Evolutionary conservation across 2,329 filamentous ascomycete species (phyloP).

Genomic region (Arthrobotrys sinensis): DNA sequence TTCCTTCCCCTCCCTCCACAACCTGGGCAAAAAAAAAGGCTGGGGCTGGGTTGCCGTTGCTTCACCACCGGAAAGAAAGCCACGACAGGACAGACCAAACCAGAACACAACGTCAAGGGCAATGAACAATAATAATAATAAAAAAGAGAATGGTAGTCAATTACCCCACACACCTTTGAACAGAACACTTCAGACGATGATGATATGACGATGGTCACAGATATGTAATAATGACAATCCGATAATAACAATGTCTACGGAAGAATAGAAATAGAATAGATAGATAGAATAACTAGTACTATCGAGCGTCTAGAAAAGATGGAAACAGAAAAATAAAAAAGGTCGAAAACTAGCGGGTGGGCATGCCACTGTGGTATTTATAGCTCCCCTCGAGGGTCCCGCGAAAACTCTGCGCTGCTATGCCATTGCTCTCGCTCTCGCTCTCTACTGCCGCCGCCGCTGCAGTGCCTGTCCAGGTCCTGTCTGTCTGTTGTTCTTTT

Average conservation of each 20-base stretch:
- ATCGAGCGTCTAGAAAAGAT: constrained; percentile 16
- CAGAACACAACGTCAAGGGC: not conserved
- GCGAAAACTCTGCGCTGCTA: constrained; percentile 22
- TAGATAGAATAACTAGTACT: too few species aligned
- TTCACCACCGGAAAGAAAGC: not conserved
- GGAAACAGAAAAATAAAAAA: constrained; percentile 25
- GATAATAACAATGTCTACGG: constrained; percentile 3
- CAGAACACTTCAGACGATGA: too few species aligned
- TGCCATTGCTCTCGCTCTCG: not conserved
- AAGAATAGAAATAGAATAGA: not conserved
- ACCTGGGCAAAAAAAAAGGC: constrained; percentile 26
- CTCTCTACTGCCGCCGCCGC: not conserved
- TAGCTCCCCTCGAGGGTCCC: constrained; percentile 22
- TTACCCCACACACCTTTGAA: too few species aligned
- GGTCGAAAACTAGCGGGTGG: constrained; percentile 35
- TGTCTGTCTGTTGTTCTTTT: not conserved
- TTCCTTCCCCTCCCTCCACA: too few species aligned
- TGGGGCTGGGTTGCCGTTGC: constrained; percentile 35
- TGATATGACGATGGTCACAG: not conserved
- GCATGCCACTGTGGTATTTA: constrained; percentile 55
- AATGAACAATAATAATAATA: too few species aligned
- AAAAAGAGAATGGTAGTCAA: too few species aligned
- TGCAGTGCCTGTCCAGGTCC: not conserved
- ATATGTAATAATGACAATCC: not conserved
- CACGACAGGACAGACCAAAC: not conserved